Evolutionary conservation across 305 asterid genomes (phyloP).

Genomic region (Fraxinus platypoda): DNA sequence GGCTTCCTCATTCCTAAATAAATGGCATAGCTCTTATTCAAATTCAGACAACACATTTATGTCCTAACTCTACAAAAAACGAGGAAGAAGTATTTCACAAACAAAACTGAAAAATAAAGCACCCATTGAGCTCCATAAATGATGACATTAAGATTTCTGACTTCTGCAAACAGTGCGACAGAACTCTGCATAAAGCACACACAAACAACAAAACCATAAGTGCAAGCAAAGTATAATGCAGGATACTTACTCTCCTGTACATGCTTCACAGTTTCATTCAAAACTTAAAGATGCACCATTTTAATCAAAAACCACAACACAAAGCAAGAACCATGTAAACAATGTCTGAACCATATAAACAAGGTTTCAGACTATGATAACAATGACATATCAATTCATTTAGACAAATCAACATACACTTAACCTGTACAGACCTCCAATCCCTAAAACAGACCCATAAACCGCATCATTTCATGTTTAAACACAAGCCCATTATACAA

Average conservation of each 20-base stretch:
- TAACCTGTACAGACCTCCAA: constrained; percentile 13
- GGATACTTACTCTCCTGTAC: not conserved
- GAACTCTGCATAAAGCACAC: not conserved
- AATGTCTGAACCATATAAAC: not conserved
- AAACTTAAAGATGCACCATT: not conserved
- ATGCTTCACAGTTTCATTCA: not conserved
- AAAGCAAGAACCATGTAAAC: not conserved
- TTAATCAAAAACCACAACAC: not conserved
- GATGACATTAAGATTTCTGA: not conserved
- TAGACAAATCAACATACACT: constrained; percentile 41
- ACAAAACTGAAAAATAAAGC: not conserved
- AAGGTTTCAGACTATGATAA: not conserved
- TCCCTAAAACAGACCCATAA: not conserved
- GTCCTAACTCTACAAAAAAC: not conserved
- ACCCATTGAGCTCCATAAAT: not conserved
- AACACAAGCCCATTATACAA: not conserved
- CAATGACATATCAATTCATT: constrained; percentile 5
- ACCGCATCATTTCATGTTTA: not conserved
- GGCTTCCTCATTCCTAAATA: not conserved
- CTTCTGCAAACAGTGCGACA: not conserved
- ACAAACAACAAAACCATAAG: not conserved
- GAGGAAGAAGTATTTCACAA: not conserved
- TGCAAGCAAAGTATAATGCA: not conserved
- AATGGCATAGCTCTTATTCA: not conserved
- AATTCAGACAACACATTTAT: not conserved